Evolutionary conservation across 2,329 filamentous ascomycete species (phyloP).

Genomic region (Aspergillus texensis): DNA sequence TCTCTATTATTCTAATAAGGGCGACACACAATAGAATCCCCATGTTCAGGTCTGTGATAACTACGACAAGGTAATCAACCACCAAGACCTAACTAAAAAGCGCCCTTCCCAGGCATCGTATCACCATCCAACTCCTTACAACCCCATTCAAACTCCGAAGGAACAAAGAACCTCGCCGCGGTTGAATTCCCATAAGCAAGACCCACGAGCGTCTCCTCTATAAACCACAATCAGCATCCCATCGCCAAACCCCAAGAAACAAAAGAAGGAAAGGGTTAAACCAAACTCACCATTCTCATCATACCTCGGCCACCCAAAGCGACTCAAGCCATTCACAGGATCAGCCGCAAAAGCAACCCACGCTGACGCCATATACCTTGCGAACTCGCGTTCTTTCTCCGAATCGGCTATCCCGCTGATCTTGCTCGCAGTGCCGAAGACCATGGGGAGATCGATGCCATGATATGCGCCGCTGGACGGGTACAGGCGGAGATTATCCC

Average conservation of each 20-base stretch:
- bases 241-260: not conserved
- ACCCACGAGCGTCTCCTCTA: slow-evolving; percentile 27
- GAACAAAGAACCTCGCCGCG: slow-evolving; percentile 17
- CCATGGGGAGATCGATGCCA: too few relatives aligned
- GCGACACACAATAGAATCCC: too few relatives aligned
- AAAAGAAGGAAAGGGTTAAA: not conserved
- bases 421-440: too few relatives aligned
- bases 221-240: not conserved
- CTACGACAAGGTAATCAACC: too few relatives aligned
- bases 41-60: too few relatives aligned
- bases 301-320: slow-evolving; percentile 44
- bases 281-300: slow-evolving; percentile 19
- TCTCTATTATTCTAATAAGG: too few relatives aligned
- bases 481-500: slow-evolving; percentile 52
- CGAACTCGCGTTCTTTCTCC: slow-evolving; percentile 35
- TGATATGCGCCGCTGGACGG: slow-evolving; percentile 33
- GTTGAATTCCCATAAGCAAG: slow-evolving; percentile 24
- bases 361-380: slow-evolving; percentile 42
- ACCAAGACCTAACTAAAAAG: slow-evolving; percentile 19
- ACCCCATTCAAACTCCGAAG: slow-evolving; percentile 19
- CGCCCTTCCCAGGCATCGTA: slow-evolving; percentile 25
- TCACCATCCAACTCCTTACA: slow-evolving; percentile 23
- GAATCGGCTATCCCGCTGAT: slow-evolving; percentile 34
- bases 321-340: slow-evolving; percentile 32
- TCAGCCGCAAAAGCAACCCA: slow-evolving; percentile 44